Percentiles rank a stretch among this genome's conserved stretches.
Conservation (phyloP, 2,329 filamentous ascomycete species). For the Sporothrix brunneoviolacea region DNA sequence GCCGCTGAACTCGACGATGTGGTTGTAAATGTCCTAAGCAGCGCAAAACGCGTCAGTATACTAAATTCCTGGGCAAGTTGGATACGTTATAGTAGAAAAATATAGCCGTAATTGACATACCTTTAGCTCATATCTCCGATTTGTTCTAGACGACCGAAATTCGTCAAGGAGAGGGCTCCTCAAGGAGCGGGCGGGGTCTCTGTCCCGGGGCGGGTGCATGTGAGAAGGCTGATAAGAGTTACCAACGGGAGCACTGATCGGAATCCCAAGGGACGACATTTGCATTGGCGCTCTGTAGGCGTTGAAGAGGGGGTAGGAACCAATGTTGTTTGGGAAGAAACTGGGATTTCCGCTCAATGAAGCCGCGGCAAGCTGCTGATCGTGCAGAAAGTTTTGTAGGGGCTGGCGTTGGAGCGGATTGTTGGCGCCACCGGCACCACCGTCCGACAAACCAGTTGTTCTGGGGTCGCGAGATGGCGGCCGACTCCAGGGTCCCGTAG, state of each 20-base stretch:
- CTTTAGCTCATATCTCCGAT: conserved; percentile 71
- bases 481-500: conserved; percentile 32
- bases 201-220: conserved; percentile 28
- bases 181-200: conserved; percentile 25
- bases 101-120: conserved; percentile 30
- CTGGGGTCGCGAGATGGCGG: conserved; percentile 29
- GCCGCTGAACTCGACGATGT: conserved; percentile 90
- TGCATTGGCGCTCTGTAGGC: conserved; percentile 29
- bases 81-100: too few species aligned
- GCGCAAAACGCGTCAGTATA: conserved; percentile 10
- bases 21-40: conserved; percentile 66
- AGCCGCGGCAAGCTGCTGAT: conserved; percentile 11
- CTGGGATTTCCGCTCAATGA: background rate
- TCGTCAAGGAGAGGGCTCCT: conserved; percentile 72
- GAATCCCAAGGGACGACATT: conserved; percentile 23
- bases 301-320: conserved; percentile 31
- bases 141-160: conserved; percentile 65
- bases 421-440: background rate
- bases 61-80: too few species aligned
- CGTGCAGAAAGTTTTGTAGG: conserved; percentile 1
- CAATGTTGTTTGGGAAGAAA: background rate
- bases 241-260: conserved; percentile 21
- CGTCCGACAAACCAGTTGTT: conserved; percentile 9
- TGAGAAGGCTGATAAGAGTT: conserved; percentile 27
- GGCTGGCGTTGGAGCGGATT: conserved; percentile 6